phyloP scores from a whole-genome alignment of 345 rosid species.

The Gossypium herbaceum region DNA sequence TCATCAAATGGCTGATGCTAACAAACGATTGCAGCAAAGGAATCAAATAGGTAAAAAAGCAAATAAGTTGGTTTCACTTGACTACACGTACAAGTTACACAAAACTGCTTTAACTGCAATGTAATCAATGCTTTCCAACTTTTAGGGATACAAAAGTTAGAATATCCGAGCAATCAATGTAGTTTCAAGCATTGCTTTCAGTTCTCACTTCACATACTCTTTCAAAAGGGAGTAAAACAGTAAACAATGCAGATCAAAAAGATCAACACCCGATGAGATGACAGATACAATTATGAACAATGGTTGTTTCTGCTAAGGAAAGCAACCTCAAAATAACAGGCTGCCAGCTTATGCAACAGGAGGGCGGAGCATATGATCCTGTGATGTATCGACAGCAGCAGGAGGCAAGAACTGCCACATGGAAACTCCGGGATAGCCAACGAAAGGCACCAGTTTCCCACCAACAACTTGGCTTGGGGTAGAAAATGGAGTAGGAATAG shows the following conservation, averaged over 20 bases:
- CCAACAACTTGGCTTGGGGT: constrained; percentile 42
- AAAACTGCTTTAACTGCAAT: neutral
- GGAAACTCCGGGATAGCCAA: constrained; percentile 50
- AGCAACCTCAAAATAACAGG: neutral
- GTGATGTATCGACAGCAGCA: constrained; percentile 50
- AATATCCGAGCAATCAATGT: neutral
- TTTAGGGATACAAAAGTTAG: neutral
- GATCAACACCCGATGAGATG: neutral
- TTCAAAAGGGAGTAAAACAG: neutral
- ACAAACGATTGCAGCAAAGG: neutral
- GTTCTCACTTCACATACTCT: neutral
- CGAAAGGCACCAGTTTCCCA: constrained; percentile 47
- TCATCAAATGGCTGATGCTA: neutral
- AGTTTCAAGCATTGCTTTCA: constrained; percentile 3
- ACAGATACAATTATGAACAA: constrained; percentile 1
- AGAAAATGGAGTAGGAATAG: constrained; percentile 36
- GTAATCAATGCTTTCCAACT: neutral
- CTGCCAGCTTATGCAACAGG: constrained; percentile 42
- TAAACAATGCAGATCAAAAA: neutral
- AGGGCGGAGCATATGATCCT: constrained; percentile 53
- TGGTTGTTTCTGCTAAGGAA: neutral
- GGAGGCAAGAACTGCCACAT: constrained; percentile 66
- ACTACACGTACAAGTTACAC: neutral
- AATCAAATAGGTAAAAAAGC: neutral
- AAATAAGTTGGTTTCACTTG: neutral